Evolutionary conservation across 306 rosid species (phyloP).

Genomic region (Lotus japonicus): DNA sequence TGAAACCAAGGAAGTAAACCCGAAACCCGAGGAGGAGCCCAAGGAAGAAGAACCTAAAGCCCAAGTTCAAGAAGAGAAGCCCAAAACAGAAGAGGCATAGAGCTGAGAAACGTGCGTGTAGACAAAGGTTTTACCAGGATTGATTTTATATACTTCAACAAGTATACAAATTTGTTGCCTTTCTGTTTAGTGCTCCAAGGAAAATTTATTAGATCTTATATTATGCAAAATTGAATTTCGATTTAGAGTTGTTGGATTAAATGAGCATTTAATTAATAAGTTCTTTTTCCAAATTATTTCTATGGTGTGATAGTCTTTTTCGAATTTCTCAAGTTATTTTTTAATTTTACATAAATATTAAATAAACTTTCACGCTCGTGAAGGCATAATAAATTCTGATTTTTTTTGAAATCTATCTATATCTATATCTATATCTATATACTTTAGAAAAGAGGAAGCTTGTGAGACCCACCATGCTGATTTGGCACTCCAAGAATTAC

Average conservation of each 20-base stretch:
- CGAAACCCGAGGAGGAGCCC: neutral
- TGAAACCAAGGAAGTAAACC: neutral
- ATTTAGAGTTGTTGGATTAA: slow-evolving; percentile 11
- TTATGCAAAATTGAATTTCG: neutral
- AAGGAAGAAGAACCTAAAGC: neutral
- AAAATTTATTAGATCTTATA: neutral
- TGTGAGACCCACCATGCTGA: no score
- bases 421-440: no score
- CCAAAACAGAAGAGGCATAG: slow-evolving; percentile 15
- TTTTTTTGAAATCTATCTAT: no score
- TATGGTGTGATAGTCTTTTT: neutral
- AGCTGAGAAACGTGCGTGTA: neutral
- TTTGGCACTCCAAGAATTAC: no score
- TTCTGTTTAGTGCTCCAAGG: neutral
- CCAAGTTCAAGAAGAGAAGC: slow-evolving; percentile 16
- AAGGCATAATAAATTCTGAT: no score
- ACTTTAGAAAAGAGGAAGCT: no score
- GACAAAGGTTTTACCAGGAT: neutral
- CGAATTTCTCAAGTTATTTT: no score
- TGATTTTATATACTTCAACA: no score
- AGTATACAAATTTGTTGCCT: neutral
- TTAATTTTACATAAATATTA: no score
- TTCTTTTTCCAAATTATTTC: neutral
- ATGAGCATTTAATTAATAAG: neutral
- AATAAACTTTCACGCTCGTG: no score